Conservation (phyloP, 768 basidiomycete genomes). For the Symmetrospora coprosmae region DNA sequence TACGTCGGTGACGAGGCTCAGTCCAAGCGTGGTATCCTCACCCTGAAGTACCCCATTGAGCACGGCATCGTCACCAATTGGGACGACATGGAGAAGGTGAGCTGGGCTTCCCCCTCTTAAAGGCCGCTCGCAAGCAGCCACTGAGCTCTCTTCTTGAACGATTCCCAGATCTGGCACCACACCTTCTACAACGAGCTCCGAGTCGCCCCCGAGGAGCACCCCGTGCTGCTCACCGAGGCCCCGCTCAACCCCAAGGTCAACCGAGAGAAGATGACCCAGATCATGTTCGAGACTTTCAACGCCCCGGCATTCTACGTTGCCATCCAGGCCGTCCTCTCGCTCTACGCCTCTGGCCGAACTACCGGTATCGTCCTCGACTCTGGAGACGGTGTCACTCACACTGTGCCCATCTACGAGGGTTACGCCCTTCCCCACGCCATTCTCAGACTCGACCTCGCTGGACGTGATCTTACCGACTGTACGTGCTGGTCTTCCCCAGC, state of each 20-base stretch:
- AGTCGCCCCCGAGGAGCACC: slow-evolving; percentile 85
- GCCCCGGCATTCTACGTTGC: slow-evolving; percentile 81
- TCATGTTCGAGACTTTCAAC: slow-evolving; percentile 95
- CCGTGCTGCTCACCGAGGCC: slow-evolving; percentile 78
- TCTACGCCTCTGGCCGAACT: slow-evolving; percentile 88
- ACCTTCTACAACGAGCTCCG: slow-evolving; percentile 93
- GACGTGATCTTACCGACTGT: slow-evolving; percentile 70
- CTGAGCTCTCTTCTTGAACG: not conserved
- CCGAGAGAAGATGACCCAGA: slow-evolving; percentile 86
- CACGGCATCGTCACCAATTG: slow-evolving; percentile 95
- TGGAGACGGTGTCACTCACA: slow-evolving; percentile 90
- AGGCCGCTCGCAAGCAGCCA: too few species aligned
- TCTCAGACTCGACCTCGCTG: slow-evolving; percentile 77
- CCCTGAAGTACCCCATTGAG: slow-evolving; percentile 78
- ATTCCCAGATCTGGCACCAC: slow-evolving; percentile 46
- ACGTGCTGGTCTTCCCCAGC: not conserved
- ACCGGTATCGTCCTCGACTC: slow-evolving; percentile 89
- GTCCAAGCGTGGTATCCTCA: slow-evolving; percentile 86
- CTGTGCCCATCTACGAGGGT: slow-evolving; percentile 91
- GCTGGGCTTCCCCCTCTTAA: too few species aligned
- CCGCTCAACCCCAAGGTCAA: slow-evolving; percentile 86
- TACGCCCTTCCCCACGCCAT: slow-evolving; percentile 87
- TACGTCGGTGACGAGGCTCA: slow-evolving; percentile 90
- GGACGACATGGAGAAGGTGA: slow-evolving; percentile 96
- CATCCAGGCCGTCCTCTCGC: slow-evolving; percentile 77